Evolutionary conservation across 1,284 basidiomycete species (phyloP).

Genomic region (Puccinia brachypodii): DNA sequence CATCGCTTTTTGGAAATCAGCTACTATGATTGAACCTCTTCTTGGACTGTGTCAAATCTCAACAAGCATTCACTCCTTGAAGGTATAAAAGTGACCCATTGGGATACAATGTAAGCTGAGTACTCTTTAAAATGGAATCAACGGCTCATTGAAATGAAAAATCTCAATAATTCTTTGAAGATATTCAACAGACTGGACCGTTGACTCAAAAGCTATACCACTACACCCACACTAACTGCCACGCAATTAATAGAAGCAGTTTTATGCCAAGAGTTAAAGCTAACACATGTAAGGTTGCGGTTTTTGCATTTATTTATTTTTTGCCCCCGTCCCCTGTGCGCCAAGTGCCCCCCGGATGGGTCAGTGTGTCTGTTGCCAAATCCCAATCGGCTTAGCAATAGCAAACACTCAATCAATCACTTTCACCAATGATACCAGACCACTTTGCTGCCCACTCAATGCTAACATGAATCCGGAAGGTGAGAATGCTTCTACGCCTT

Average conservation of each 20-base stretch:
- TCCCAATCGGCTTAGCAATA: too few relatives aligned
- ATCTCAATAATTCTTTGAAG: neutral
- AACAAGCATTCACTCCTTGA: neutral
- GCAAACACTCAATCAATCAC: too few relatives aligned
- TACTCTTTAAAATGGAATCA: too few relatives aligned
- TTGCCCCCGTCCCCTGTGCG: too few relatives aligned
- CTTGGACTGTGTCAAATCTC: neutral
- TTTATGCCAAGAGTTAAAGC: slow-evolving; percentile 37
- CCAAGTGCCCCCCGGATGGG: too few relatives aligned
- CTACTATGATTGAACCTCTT: slow-evolving; percentile 22
- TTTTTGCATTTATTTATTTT: too few relatives aligned
- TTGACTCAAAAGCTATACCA: slow-evolving; percentile 6
- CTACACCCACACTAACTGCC: slow-evolving; percentile 7
- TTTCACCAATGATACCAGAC: too few relatives aligned
- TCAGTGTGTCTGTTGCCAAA: too few relatives aligned
- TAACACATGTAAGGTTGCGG: too few relatives aligned
- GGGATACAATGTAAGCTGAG: slow-evolving; percentile 27
- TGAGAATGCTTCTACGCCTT: too few relatives aligned
- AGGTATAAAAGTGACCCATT: neutral
- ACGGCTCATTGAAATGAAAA: neutral
- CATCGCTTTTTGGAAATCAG: slow-evolving; percentile 40
- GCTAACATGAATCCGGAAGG: too few relatives aligned
- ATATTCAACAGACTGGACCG: neutral
- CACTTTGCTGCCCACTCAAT: too few relatives aligned
- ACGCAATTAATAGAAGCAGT: slow-evolving; percentile 46